Base-by-base conservation (phyloP, 2,329 filamentous ascomycete genomes). In the Aspergillus fijiensis region DNA sequence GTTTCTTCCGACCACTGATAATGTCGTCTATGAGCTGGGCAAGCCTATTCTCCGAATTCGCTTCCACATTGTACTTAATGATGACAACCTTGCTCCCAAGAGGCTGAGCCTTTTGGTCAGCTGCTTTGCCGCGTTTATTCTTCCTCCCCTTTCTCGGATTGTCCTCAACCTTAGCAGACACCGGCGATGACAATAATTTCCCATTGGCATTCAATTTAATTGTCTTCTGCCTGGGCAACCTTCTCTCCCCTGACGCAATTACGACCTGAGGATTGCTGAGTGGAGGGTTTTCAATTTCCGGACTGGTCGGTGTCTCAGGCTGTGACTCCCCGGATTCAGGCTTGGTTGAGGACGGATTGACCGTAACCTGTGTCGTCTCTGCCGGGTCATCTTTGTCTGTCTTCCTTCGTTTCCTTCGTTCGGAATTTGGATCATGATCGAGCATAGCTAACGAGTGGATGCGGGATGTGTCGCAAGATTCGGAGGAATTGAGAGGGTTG, bases 1-100 rank as follows among this genome's bases (percentile, higher is more conserved):
- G 62, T 61, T 74, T 72, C 50, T 71, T 70, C 49, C 66, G 68
- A 42, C 77, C 75, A 67, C 67, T 60, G 56, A 92, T 72, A 25
- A 96, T 89, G 4, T 82, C 77, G 25, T 87, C 76, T 58, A 96
- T 89, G 64, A 81, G 82, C 9, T 80, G 72, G 0, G 87, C 89
- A 29, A 90, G 72, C 0, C 76, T 75, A 33, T 73, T 69, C 45
- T 81, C 81, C 45, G 76, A 77, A 29, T 70, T 71, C 6, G 77
- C 70, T 58, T 85, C 82, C 4, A 67, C 70, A 2, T 84, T 85
- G 69, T 94, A 94, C 61, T 76, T 80, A 33, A 92, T 80, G 12
- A 77, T 76, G 2, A 87, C 81, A 5, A 90, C 3, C 51, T 68
- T 71, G 23, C 58, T 64, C 10, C 62, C 62, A n/a, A 19, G 27